A percentile compares a stretch with the other conserved stretches of the same genome.
phyloP scores from a whole-genome alignment of 208 protist species.

The Lotmaria passim region DNA sequence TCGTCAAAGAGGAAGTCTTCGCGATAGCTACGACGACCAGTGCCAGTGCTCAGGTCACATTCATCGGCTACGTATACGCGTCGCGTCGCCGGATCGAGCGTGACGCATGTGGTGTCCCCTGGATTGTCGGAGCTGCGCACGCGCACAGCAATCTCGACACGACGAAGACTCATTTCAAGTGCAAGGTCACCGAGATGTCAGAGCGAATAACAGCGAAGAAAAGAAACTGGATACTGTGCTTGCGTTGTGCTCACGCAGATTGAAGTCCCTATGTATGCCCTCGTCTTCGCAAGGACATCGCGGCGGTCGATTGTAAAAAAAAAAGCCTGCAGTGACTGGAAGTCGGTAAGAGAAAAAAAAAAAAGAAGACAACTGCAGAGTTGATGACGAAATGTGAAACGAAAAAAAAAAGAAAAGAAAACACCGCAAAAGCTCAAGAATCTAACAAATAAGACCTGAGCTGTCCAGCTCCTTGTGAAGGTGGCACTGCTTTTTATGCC shows the following conservation, averaged over 20 bases:
- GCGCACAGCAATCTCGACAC: constrained; percentile 76
- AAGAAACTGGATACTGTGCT: not conserved
- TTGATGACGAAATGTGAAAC: no score
- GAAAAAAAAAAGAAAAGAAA: no score
- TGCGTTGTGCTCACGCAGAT: not conserved
- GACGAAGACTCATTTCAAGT: constrained; percentile 38
- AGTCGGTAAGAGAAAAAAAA: no score
- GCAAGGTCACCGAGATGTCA: not conserved
- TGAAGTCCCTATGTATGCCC: not conserved
- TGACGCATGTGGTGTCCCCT: constrained; percentile 42
- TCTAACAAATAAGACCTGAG: no score
- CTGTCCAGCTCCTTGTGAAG: no score
- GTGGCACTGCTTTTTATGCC: no score
- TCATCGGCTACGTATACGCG: constrained; percentile 36
- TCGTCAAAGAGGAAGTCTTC: constrained; percentile 52
- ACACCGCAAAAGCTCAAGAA: no score
- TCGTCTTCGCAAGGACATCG: no score
- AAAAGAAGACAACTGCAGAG: no score
- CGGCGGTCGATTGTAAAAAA: no score
- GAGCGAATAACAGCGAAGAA: not conserved
- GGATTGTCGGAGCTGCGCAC: constrained; percentile 43
- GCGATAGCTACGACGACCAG: constrained; percentile 34
- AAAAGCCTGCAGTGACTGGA: not conserved
- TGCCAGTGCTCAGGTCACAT: constrained; percentile 7
- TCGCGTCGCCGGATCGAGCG: constrained; percentile 21